Percentiles rank a stretch among this genome's conserved stretches.
Conservation (phyloP, 2,329 filamentous ascomycete species). For the Fusarium avenaceum region DNA sequence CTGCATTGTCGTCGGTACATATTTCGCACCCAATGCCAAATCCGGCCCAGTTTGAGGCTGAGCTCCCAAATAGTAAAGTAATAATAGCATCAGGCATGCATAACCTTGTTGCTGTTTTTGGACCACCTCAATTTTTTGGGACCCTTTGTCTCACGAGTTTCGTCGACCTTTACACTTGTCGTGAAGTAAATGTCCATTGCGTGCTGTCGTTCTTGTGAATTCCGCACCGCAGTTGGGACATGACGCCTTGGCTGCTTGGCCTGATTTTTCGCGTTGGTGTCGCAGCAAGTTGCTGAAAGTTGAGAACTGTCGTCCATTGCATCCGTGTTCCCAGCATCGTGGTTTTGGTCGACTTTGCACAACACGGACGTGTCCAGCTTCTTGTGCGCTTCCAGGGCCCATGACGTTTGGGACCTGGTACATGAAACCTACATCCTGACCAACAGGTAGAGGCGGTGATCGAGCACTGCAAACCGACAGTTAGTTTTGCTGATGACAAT, state of each 20-base stretch:
- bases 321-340: constrained; percentile 97
- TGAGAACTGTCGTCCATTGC: constrained; percentile 94
- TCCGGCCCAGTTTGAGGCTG: constrained; percentile 42
- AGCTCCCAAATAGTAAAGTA: constrained; percentile 39
- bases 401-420: constrained; percentile 59
- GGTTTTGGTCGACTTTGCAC: constrained; percentile 88
- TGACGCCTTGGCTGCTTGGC: constrained; percentile 87
- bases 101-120: constrained; percentile 24
- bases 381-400: constrained; percentile 55
- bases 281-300: constrained; percentile 95
- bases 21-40: constrained; percentile 29
- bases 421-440: constrained; percentile 58
- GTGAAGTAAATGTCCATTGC: constrained; percentile 87
- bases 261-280: constrained; percentile 94
- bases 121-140: constrained; percentile 19
- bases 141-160: constrained; percentile 43
- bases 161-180: constrained; percentile 87
- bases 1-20: constrained; percentile 27
- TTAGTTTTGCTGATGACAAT: constrained; percentile 35
- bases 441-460: constrained; percentile 55
- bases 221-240: constrained; percentile 94
- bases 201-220: constrained; percentile 88
- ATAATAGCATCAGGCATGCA: constrained; percentile 29
- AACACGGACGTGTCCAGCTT: constrained; percentile 71
- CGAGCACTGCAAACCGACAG: constrained; percentile 52